phyloP scores from a whole-genome alignment of 805 yeast genomes.

The Suhomyces vadensis region DNA sequence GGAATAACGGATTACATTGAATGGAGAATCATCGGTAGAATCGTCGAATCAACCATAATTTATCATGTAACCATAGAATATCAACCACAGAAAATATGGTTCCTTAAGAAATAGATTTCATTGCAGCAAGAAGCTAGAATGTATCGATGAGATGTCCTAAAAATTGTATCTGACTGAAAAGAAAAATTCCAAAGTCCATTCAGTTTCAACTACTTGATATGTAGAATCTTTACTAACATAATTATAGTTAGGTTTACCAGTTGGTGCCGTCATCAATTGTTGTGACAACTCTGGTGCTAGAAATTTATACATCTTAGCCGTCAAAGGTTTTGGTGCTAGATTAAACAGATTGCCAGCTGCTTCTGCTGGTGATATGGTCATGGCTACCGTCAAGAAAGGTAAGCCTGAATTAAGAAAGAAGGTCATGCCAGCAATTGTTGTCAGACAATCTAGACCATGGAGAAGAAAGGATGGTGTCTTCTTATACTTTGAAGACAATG shows the following conservation, averaged over 20 bases:
- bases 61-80: too few species aligned
- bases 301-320: constrained; percentile 97
- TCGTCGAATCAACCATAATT: too few species aligned
- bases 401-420: constrained; percentile 99
- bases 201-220: too few species aligned
- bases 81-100: too few species aligned
- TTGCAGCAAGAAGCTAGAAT: too few species aligned
- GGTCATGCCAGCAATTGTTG: constrained; percentile 99
- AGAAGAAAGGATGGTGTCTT: constrained; percentile 99
- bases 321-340: constrained; percentile 99
- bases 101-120: too few species aligned
- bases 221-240: constrained; percentile 27
- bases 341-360: constrained; percentile 99
- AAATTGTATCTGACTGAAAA: too few species aligned
- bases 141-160: too few species aligned
- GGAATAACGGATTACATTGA: constrained; percentile 1
- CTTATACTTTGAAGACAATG: constrained; percentile 99
- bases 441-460: constrained; percentile 99
- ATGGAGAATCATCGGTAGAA: too few species aligned
- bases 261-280: constrained; percentile 99
- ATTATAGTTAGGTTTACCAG: constrained; percentile 93
- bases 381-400: constrained; percentile 99
- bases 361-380: constrained; percentile 99
- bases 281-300: constrained; percentile 99
- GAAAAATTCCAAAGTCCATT: too few species aligned